Base-by-base conservation (phyloP, 192 early-diverging fungal species). In the Chytriomyces confervae region DNA sequence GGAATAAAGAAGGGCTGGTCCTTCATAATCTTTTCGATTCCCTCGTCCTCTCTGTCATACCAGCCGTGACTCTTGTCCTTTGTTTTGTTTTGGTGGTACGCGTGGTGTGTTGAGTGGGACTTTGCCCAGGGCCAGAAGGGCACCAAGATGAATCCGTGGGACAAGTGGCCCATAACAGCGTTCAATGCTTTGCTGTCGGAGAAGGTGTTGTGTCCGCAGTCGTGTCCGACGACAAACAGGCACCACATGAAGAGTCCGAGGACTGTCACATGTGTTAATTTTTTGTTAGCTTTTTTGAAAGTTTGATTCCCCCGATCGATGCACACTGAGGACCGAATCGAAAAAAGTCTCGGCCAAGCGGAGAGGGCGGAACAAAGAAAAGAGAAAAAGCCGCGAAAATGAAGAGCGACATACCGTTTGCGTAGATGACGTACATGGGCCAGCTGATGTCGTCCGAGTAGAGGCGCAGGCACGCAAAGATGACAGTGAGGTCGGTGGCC, bases 101-200 rank as follows among this genome's bases (percentile, higher is more conserved):
- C 80, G 64, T 84, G 83, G 79, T 84, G 83, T 45, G 76, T 72
- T 27, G 82, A 77, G 77, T 86, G 84, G 51, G 76, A 79, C 23
- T 81, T 78, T 11, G 77, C 79, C 84, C 84, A 86, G 8, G 82
- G 82, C 78, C 77, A 82, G 73, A 82, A 86, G 7, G 84, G 84
- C 7, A 86, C 84, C 29, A 84, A 65, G 23, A 86, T 62, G 75
- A 76, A 78, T 24, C 84, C 82, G 74, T 86, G 84, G 49, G 80
- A 76, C 13, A 86, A 20, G 72, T 82, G 79, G n/a, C 84, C 84
- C 20, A 86, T 61, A 47, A 75, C 61, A 27, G 76, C 71, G 79
- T 86, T 86, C 70, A 86, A n/a, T 5, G 20, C 29, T 67, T 81
- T 79, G 50, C 24, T 11, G 62, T 81, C 62, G 6, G 80, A 82